Evolutionary conservation across 495 filamentous ascomycete genomes (phyloP).

Genomic region (Hypoxylon subgilvum): DNA sequence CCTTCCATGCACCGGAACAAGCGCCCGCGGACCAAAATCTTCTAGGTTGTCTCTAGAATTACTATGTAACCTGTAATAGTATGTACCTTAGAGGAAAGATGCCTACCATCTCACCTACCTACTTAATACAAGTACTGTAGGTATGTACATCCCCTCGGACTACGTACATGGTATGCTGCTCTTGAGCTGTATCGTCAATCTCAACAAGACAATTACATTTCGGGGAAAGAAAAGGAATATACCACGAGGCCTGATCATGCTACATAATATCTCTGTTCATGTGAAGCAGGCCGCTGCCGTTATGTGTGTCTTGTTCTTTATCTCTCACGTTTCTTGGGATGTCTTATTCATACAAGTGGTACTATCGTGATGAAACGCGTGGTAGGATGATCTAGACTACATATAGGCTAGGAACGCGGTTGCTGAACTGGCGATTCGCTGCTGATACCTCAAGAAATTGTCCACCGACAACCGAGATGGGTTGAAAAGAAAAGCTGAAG

Average conservation of each 20-base stretch:
- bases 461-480: constrained; percentile 10
- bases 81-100: neutral
- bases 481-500: too few relatives aligned
- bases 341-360: constrained; percentile 3
- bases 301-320: constrained; percentile 7
- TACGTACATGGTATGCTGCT: too few relatives aligned
- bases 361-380: constrained; percentile 15
- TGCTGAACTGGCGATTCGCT: constrained; percentile 3
- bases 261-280: neutral
- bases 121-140: too few relatives aligned
- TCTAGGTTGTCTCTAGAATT: neutral
- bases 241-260: too few relatives aligned
- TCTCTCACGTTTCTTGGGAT: constrained; percentile 16
- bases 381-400: neutral
- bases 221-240: too few relatives aligned
- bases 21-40: neutral
- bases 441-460: constrained; percentile 1
- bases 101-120: neutral
- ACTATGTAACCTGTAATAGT: neutral
- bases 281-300: neutral
- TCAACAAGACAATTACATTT: too few relatives aligned
- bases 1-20: neutral
- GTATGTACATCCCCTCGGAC: too few relatives aligned
- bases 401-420: neutral
- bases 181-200: too few relatives aligned